These are phyloP conservation scores for Telopea speciosissima DNA, from an alignment of 177 flowering plant species.

Conservation along the genomic window DNA sequence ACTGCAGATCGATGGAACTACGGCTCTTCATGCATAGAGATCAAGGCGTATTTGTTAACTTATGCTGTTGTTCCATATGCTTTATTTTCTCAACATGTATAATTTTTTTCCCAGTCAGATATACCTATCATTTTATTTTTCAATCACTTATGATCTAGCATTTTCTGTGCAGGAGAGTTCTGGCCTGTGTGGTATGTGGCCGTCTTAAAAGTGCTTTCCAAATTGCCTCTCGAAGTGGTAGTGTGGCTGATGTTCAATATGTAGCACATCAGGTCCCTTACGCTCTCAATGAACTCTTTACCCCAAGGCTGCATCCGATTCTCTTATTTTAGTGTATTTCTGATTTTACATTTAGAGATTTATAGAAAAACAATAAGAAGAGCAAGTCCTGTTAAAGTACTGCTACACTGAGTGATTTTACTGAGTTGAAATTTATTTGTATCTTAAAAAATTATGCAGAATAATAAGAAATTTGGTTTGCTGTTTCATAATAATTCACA, in stretches of 20 bases:
- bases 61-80: not conserved
- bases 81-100: not conserved
- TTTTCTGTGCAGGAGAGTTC: slow-evolving; percentile 66
- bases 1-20: not conserved
- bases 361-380: too few relatives aligned
- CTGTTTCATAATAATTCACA: too few relatives aligned
- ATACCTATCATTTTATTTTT: not conserved
- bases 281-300: not conserved
- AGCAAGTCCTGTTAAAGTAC: too few relatives aligned
- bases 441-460: too few relatives aligned
- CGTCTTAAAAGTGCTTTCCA: slow-evolving; percentile 98
- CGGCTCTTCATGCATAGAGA: not conserved
- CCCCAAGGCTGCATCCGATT: too few relatives aligned
- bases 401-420: too few relatives aligned
- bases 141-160: not conserved
- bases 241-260: slow-evolving; percentile 97
- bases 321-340: too few relatives aligned
- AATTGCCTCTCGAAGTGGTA: slow-evolving; percentile 94
- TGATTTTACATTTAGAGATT: too few relatives aligned
- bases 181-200: slow-evolving; percentile 99
- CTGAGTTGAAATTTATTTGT: too few relatives aligned
- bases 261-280: slow-evolving; percentile 89
- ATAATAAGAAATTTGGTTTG: too few relatives aligned
- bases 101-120: too few relatives aligned
- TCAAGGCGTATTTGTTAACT: not conserved